Percentiles rank a stretch among this genome's conserved stretches.
Conservation (phyloP, 495 filamentous ascomycete species). For the Penicillium cataractarum region DNA sequence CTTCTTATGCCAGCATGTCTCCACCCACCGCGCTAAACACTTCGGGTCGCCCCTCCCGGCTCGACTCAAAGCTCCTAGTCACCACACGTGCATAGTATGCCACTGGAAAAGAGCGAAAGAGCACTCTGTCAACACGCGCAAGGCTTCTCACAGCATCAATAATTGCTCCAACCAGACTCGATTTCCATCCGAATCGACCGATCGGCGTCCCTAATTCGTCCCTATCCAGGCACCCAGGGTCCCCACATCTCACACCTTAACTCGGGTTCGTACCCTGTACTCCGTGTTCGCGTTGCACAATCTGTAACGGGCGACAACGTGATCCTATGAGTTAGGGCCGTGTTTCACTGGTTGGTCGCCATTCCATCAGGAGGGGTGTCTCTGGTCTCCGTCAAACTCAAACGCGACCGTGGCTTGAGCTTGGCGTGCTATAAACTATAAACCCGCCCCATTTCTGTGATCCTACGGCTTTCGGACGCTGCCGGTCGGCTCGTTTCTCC, state of each 20-base stretch:
- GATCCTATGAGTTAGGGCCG: neutral
- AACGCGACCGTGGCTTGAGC: constrained; percentile 1
- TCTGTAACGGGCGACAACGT: neutral
- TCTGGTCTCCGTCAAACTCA: neutral
- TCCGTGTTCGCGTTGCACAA: neutral
- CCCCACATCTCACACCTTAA: neutral
- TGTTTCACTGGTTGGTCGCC: neutral
- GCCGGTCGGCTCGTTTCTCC: neutral
- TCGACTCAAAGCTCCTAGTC: neutral
- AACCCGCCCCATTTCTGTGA: neutral
- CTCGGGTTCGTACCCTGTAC: neutral
- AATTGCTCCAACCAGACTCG: neutral
- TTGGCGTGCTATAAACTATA: neutral
- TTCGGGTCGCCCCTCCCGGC: neutral
- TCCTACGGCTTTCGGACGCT: neutral
- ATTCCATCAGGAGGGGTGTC: neutral
- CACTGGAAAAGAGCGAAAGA: neutral
- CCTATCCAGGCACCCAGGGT: neutral
- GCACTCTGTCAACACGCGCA: neutral
- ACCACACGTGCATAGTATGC: neutral
- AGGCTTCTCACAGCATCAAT: neutral
- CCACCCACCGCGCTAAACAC: neutral
- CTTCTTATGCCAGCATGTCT: neutral
- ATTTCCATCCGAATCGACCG: neutral
- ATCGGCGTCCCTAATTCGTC: neutral